Conservation (phyloP, 2,329 filamentous ascomycete genomes). For the Aureobasidium sp. region DNA sequence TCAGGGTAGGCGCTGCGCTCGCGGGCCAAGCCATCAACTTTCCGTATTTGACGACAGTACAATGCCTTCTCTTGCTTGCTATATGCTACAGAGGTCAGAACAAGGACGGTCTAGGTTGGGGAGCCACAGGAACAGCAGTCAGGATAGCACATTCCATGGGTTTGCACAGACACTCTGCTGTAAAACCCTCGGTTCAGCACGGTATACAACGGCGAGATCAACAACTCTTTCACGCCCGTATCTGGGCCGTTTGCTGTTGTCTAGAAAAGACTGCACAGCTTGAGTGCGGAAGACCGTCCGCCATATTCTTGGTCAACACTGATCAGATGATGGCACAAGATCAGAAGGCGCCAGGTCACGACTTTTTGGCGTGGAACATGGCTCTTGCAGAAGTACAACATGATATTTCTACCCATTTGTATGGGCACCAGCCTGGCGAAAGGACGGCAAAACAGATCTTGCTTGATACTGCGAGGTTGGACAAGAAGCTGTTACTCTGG, state of each 20-base stretch:
- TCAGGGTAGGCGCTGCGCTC: slow-evolving; percentile 5
- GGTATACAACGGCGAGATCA: slow-evolving; percentile 12
- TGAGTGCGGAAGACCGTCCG: slow-evolving; percentile 16
- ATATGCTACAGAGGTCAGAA: slow-evolving; percentile 13
- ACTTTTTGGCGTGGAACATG: slow-evolving; percentile 15
- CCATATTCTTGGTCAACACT: slow-evolving; percentile 10
- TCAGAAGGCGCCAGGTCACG: slow-evolving; percentile 12
- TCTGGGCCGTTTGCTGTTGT: slow-evolving; percentile 17
- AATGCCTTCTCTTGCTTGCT: slow-evolving; percentile 9
- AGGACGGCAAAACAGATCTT: slow-evolving; percentile 13
- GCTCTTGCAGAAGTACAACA: slow-evolving; percentile 17
- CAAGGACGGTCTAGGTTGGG: slow-evolving; percentile 15
- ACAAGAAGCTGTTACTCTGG: slow-evolving; percentile 14
- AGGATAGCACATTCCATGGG: slow-evolving; percentile 17
- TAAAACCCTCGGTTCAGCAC: slow-evolving; percentile 5
- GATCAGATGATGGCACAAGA: slow-evolving; percentile 14
- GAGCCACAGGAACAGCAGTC: slow-evolving; percentile 4
- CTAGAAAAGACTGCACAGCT: slow-evolving; percentile 14
- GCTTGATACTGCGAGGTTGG: slow-evolving; percentile 13
- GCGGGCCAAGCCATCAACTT: slow-evolving; percentile 15
- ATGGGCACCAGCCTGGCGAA: slow-evolving; percentile 19
- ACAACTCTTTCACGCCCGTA: slow-evolving; percentile 13
- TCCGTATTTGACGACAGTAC: slow-evolving; percentile 17
- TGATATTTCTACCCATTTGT: slow-evolving; percentile 17
- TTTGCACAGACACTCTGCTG: slow-evolving; percentile 8